These are phyloP conservation scores for Metarhizium sp. DNA, from an alignment of 2,329 filamentous ascomycete genomes.

Conservation along the genomic window DNA sequence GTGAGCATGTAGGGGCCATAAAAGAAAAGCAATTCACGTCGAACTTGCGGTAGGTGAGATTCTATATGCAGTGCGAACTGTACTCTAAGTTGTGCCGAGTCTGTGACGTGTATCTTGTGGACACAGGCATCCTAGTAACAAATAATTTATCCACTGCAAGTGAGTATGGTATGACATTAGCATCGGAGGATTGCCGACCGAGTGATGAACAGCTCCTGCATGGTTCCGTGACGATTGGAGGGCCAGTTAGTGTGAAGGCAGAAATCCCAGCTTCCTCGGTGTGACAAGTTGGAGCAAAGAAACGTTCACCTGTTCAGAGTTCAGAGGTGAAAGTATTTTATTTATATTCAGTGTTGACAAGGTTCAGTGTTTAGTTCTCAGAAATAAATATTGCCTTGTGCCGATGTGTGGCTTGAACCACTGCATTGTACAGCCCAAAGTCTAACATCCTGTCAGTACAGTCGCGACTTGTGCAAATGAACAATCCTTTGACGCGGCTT, in stretches of 20 bases:
- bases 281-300: not conserved
- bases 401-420: constrained; percentile 79
- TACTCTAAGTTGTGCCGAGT: not conserved
- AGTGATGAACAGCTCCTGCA: not conserved
- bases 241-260: not conserved
- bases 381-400: constrained; percentile 72
- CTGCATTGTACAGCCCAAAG: constrained; percentile 62
- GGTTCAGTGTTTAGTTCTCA: constrained; percentile 19
- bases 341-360: too few relatives aligned
- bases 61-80: not conserved
- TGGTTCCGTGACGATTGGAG: not conserved
- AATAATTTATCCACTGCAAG: not conserved
- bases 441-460: constrained; percentile 39
- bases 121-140: not conserved
- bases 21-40: too few relatives aligned
- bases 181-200: not conserved
- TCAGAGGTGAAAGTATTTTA: not conserved
- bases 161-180: not conserved
- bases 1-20: too few relatives aligned
- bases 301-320: not conserved
- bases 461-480: not conserved
- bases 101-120: not conserved
- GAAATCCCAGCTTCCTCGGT: not conserved
- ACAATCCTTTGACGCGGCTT: constrained; percentile 23
- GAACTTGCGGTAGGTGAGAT: not conserved